Conservation (phyloP, 2,329 filamentous ascomycete genomes). For the Colletotrichum aenigma region DNA sequence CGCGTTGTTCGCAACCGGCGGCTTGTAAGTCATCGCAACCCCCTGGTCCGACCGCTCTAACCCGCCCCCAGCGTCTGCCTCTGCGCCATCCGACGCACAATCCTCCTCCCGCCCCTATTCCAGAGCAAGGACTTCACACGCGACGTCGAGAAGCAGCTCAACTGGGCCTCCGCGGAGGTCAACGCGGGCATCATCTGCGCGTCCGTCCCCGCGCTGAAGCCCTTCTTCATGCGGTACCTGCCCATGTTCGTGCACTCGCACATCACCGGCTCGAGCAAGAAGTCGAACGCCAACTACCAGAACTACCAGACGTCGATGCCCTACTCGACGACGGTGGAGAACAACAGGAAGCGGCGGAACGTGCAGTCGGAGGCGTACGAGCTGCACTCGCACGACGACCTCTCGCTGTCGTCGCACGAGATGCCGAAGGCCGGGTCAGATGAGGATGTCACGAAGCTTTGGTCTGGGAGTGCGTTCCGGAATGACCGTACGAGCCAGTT, state of each 20-base stretch:
- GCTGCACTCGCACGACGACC: slow-evolving; percentile 9
- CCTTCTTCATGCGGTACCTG: slow-evolving; percentile 23
- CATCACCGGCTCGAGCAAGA: not conserved
- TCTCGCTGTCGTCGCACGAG: not conserved
- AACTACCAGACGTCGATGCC: not conserved
- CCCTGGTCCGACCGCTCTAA: not conserved
- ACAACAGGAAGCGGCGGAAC: slow-evolving; percentile 17
- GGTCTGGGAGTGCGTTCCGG: slow-evolving; percentile 4
- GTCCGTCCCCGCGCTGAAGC: slow-evolving; percentile 22
- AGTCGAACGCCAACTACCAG: not conserved
- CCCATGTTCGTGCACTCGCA: slow-evolving; percentile 15
- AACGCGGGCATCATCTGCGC: slow-evolving; percentile 21
- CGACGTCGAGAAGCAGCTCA: slow-evolving; percentile 30
- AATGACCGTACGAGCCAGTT: not conserved
- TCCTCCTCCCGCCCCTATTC: slow-evolving; percentile 29
- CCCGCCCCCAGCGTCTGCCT: slow-evolving; percentile 27
- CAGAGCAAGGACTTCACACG: slow-evolving; percentile 29
- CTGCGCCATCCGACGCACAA: slow-evolving; percentile 33
- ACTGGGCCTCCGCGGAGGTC: slow-evolving; percentile 26
- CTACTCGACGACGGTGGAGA: slow-evolving; percentile 5
- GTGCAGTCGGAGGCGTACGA: slow-evolving; percentile 19
- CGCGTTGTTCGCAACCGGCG: slow-evolving; percentile 11
- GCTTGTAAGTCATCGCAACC: not conserved
- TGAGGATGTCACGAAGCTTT: slow-evolving; percentile 14
- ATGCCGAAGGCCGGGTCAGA: not conserved